These are phyloP conservation scores for Macrolepiota dolichaula DNA, from an alignment of 768 basidiomycete species.

Conservation along the genomic window DNA sequence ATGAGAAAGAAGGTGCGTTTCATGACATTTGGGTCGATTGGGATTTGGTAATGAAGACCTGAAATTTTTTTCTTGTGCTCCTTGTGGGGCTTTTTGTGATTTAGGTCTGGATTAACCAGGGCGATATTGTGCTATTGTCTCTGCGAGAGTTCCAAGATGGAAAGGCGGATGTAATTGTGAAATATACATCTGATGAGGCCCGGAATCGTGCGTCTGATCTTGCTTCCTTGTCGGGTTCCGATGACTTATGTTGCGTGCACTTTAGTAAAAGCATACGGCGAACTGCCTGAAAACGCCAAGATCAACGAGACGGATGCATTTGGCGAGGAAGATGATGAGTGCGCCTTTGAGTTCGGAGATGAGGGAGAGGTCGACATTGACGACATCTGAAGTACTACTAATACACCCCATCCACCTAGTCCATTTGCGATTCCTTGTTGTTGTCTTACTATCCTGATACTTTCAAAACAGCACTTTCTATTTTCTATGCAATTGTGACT, in stretches of 20 bases:
- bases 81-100: neutral
- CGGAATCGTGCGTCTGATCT: slow-evolving; percentile 55
- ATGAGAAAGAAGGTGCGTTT: slow-evolving; percentile 94
- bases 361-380: slow-evolving; percentile 89
- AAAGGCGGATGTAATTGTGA: slow-evolving; percentile 99
- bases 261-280: slow-evolving; percentile 94
- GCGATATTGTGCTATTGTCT: slow-evolving; percentile 92
- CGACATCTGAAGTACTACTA: slow-evolving; percentile 57
- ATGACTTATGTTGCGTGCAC: neutral
- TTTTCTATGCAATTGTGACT: neutral
- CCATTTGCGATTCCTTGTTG: slow-evolving; percentile 10
- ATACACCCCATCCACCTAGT: neutral
- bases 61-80: neutral
- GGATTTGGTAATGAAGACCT: neutral
- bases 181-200: slow-evolving; percentile 96
- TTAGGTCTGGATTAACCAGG: slow-evolving; percentile 99
- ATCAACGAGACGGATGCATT: slow-evolving; percentile 96
- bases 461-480: slow-evolving; percentile 14
- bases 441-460: slow-evolving; percentile 17
- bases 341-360: slow-evolving; percentile 87
- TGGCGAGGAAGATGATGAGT: slow-evolving; percentile 88
- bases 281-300: slow-evolving; percentile 93
- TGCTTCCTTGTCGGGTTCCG: neutral
- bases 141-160: slow-evolving; percentile 99
- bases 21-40: neutral